A percentile compares a stretch with the other conserved stretches of the same genome.
phyloP scores from a whole-genome alignment of 345 rosid genomes.

The Aquilaria yunnanensis region DNA sequence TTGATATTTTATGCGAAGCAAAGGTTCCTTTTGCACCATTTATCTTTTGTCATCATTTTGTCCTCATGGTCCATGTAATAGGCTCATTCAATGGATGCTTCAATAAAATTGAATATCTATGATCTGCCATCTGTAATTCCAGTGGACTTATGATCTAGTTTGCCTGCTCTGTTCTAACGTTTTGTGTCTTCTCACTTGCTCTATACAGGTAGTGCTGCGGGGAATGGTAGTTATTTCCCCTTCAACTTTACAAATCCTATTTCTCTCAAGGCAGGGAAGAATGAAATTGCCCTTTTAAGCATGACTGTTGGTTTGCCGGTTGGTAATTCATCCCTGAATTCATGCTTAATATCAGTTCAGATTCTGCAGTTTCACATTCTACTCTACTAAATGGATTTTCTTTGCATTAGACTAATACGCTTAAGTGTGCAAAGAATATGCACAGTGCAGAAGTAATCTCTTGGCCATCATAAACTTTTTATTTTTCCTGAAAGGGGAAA shows the following conservation, averaged over 20 bases:
- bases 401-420: background rate
- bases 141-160: background rate
- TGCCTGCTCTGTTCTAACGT: too few relatives aligned
- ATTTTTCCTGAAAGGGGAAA: too few relatives aligned
- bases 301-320: constrained; percentile 91
- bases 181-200: background rate
- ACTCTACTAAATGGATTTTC: background rate
- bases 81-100: background rate
- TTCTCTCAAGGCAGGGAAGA: constrained; percentile 70
- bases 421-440: too few relatives aligned
- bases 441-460: too few relatives aligned
- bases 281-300: constrained; percentile 70
- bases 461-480: too few relatives aligned
- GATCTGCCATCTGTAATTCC: background rate
- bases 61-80: background rate
- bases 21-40: background rate
- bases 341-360: background rate
- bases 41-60: background rate
- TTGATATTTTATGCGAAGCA: background rate
- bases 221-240: constrained; percentile 63
- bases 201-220: constrained; percentile 61
- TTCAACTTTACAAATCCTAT: constrained; percentile 49
- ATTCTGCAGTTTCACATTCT: background rate
- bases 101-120: background rate
- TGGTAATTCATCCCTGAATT: constrained; percentile 18